phyloP scores from a whole-genome alignment of 305 asterid species.

The Ajuga reptans region DNA sequence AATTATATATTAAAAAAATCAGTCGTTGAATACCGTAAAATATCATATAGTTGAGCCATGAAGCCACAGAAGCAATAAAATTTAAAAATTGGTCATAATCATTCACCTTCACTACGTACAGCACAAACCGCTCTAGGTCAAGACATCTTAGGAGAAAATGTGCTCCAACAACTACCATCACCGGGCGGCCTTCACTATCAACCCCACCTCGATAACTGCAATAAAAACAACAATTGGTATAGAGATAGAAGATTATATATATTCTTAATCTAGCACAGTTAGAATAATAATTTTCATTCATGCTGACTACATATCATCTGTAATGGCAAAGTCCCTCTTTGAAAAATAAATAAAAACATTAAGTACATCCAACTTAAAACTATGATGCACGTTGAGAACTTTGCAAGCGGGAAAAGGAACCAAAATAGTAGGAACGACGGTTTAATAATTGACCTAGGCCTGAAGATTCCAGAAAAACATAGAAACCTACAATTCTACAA shows the following conservation, averaged over 20 bases:
- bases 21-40: not conserved
- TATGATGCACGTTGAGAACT: not conserved
- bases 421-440: not conserved
- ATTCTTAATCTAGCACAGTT: not conserved
- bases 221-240: not conserved
- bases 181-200: constrained; percentile 85
- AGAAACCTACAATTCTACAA: not conserved
- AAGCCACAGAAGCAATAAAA: not conserved
- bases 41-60: not conserved
- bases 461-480: not conserved
- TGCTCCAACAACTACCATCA: constrained; percentile 97
- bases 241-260: not conserved
- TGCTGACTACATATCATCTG: not conserved
- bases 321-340: not conserved
- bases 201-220: constrained; percentile 94
- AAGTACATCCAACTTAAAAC: not conserved
- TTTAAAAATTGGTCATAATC: not conserved
- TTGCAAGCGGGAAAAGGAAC: not conserved
- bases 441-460: not conserved
- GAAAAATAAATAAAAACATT: too few species aligned
- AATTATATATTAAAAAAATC: not conserved
- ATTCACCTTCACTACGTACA: constrained; percentile 75
- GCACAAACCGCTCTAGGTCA: constrained; percentile 79
- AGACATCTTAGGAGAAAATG: constrained; percentile 93
- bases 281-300: not conserved